These are phyloP conservation scores for Wallacemonas sp. DNA, from an alignment of 208 protist species.

Conservation along the genomic window DNA sequence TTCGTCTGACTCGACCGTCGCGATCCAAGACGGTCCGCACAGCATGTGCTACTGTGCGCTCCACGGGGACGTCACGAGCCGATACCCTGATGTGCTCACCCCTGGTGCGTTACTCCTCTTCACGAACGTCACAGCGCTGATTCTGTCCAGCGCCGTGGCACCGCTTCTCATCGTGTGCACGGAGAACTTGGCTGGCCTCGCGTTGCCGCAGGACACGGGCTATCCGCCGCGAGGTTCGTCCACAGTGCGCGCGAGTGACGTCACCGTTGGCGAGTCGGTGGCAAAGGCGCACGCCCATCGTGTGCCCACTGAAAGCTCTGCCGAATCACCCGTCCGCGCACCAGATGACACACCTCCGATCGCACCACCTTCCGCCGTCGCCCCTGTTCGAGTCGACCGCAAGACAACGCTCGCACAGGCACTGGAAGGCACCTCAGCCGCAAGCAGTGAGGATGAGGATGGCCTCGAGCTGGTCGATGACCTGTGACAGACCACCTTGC, in stretches of 20 bases:
- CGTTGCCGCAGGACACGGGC: conserved; percentile 53
- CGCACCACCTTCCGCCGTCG: neutral
- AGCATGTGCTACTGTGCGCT: conserved; percentile 66
- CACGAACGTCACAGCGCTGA: conserved; percentile 58
- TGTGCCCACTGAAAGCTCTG: too few species aligned
- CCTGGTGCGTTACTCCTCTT: conserved; percentile 69
- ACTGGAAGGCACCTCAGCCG: neutral
- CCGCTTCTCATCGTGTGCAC: conserved; percentile 77
- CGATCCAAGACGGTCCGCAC: conserved; percentile 57
- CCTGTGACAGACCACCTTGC: too few species aligned
- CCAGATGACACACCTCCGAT: neutral
- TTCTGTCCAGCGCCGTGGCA: conserved; percentile 46
- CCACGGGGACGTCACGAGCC: conserved; percentile 68
- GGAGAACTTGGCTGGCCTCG: conserved; percentile 66
- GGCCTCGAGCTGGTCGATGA: conserved; percentile 71
- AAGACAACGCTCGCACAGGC: neutral
- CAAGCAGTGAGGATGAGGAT: conserved; percentile 45
- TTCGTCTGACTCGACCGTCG: conserved; percentile 72
- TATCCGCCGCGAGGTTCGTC: neutral
- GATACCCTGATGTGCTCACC: conserved; percentile 71
- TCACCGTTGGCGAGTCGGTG: conserved; percentile 1
- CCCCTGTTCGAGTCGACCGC: too few species aligned
- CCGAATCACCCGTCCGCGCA: neutral
- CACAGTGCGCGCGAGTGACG: neutral
- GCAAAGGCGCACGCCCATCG: neutral